Base-by-base conservation (phyloP, 192 early-diverging fungal genomes). In the Umbelopsis isabellina region DNA sequence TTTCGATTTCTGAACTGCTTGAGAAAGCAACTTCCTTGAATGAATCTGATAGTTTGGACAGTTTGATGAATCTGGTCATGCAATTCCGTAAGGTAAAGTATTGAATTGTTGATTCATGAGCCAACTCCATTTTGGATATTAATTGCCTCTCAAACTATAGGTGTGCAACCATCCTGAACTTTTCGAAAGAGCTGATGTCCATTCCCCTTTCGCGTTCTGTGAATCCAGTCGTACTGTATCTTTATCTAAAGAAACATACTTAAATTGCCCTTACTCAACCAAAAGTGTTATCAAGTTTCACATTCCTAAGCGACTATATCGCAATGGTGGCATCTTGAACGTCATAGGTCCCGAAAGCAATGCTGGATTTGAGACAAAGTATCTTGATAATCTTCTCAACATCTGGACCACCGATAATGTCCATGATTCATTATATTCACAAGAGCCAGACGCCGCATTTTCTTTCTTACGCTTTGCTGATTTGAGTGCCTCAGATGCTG, bases 21-120 rank as follows among this genome's bases (percentile, higher is more conserved):
- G 89, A 91, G 74, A 87, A 87, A 46, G 83, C 87, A 22, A 84
- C 89, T 3, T 89, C 83, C 16, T 80, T 87, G 23, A 80, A 79
- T 64, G 89, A 91, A 65, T 84, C 82, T 27, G 91, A 92, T n/a
- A 86, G 83, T 49, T 86, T 89, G 51, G 91, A 92, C 72, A 93
- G 87, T 71, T 82, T 96, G 75, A 94, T 94, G 93, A 96, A 96
- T 70, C 71, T 96, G 68, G 93, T 97, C n/a, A 94, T 94, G 93
- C 93, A 94, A 77, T 92, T 94, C 85, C 90, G 93, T 72, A 94
- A 94, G 75, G 75, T 77, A 69, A 50, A 25, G 46, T 3, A 8
- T 22, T 1, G 1, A 16, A 25, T 8, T 3, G 41, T 30, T 23
- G 45, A 6, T 35, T 0, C 18, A 21, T 46, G 8, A 1, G 20